Base-by-base conservation (phyloP, 2,329 filamentous ascomycete genomes). In the Helotiales sp. region DNA sequence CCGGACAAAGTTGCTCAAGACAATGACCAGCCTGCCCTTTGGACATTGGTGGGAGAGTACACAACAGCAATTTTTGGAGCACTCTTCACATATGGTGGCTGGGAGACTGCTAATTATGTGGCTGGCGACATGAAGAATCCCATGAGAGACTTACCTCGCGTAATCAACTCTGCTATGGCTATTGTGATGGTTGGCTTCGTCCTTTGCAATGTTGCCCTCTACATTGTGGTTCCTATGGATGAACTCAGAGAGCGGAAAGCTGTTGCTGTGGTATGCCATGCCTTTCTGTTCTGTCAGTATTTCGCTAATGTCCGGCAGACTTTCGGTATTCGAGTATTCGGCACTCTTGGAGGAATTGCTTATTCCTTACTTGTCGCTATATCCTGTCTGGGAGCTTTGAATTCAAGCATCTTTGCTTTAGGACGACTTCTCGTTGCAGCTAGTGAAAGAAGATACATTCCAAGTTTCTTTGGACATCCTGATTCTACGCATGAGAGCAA, bases 171-270 rank as follows among this genome's bases (percentile, higher is more conserved):
- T 3, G 40, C 40, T 25, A 44, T 44, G 40, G 40, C 27, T 12
- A 44, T 44, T 25, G 40, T 44, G 40, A 44, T 44, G 40, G 40
- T 44, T 44, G 40, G 40, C n/a, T 44, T 44, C 22, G 22, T 44
- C 13, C 40, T 44, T 10, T 19, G 22, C 22, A 44, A 44, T 24
- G 22, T 44, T 44, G 40, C 22, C 15, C 40, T 44, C 1, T 44
- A 44, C 40, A 44, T 44, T 44, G 40, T 44, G 1, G 40, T 44
- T 25, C 40, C 40, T 24, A 44, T 44, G 22, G 40, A 44, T 4
- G 40, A 19, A 25, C 40, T 44, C 27, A 19, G 40, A 25, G 40
- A 44, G n/a, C 19, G 40, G 22, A 44, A 44, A n/a, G n/a, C 22
- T 25, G 40, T 44, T 13, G 40, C 40, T 44, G 40, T 44, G 40